phyloP scores from a whole-genome alignment of 306 rosid species.

The Lupinus albus region DNA sequence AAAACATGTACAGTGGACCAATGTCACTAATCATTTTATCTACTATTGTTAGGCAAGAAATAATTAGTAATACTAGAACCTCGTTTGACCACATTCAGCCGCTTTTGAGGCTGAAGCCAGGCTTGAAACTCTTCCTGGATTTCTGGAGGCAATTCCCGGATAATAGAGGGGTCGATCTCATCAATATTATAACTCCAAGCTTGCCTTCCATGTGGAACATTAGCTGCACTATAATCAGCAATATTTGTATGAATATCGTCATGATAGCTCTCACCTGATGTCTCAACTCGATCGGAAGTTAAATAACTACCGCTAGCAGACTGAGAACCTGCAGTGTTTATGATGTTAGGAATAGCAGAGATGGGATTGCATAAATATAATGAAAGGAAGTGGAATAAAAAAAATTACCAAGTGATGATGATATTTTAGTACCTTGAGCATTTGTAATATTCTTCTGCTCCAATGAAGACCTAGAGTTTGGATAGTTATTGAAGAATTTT shows the following conservation, averaged over 20 bases:
- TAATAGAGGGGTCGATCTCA: slow-evolving; percentile 77
- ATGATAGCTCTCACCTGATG: slow-evolving; percentile 30
- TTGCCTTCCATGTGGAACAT: slow-evolving; percentile 49
- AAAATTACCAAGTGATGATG: slow-evolving; percentile 48
- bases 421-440: slow-evolving; percentile 44
- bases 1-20: slow-evolving; percentile 15
- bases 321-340: slow-evolving; percentile 41
- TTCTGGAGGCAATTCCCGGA: slow-evolving; percentile 83
- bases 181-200: slow-evolving; percentile 71
- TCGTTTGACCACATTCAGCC: slow-evolving; percentile 56
- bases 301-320: slow-evolving; percentile 33
- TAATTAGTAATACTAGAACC: slow-evolving; percentile 73
- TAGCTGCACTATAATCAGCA: slow-evolving; percentile 29
- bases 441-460: slow-evolving; percentile 53
- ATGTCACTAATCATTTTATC: slow-evolving; percentile 34
- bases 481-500: slow-evolving; percentile 60
- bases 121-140: slow-evolving; percentile 73
- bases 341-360: slow-evolving; percentile 6
- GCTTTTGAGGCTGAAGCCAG: slow-evolving; percentile 73
- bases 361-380: slow-evolving; percentile 6
- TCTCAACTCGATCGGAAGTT: slow-evolving; percentile 38
- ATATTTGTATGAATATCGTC: slow-evolving; percentile 41
- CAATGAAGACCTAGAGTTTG: slow-evolving; percentile 44
- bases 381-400: slow-evolving; percentile 23
- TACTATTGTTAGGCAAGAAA: slow-evolving; percentile 62